Evolutionary conservation across 2,329 filamentous ascomycete genomes (phyloP).

Genomic region (Cadophora malorum): DNA sequence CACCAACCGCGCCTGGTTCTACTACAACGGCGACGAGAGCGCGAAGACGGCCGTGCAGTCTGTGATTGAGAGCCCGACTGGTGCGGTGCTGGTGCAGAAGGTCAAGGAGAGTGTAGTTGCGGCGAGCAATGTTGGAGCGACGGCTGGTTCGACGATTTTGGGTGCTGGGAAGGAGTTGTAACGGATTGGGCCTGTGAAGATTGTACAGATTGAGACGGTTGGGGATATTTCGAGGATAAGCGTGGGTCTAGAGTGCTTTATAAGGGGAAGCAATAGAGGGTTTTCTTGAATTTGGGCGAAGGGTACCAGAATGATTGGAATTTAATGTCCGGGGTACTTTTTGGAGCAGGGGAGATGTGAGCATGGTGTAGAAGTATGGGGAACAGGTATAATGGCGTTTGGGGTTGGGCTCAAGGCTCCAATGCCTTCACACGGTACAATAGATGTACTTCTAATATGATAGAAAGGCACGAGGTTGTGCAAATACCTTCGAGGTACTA

Average conservation of each 20-base stretch:
- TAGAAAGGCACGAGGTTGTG: neutral
- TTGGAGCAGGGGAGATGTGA: neutral
- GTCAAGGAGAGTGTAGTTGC: conserved; percentile 40
- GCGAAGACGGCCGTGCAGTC: conserved; percentile 41
- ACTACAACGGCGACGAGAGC: conserved; percentile 82
- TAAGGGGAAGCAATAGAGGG: neutral
- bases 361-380: conserved; percentile 21
- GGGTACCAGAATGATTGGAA: neutral
- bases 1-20: conserved; percentile 88
- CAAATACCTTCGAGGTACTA: neutral
- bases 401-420: neutral
- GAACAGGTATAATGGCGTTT: conserved; percentile 1
- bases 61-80: conserved; percentile 34
- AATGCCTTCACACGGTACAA: conserved; percentile 7
- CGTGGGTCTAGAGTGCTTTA: neutral
- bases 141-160: conserved; percentile 28
- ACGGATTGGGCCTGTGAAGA: neutral
- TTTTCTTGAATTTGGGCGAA: neutral
- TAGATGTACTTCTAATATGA: conserved; percentile 13
- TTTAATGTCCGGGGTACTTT: too few relatives aligned
- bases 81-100: conserved; percentile 34
- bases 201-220: neutral
- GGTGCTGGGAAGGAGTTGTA: conserved; percentile 41
- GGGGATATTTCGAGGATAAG: neutral
- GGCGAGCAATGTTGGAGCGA: conserved; percentile 9